phyloP scores from a whole-genome alignment of 352 stramenopile species.

The Phytophthora podocarpi region DNA sequence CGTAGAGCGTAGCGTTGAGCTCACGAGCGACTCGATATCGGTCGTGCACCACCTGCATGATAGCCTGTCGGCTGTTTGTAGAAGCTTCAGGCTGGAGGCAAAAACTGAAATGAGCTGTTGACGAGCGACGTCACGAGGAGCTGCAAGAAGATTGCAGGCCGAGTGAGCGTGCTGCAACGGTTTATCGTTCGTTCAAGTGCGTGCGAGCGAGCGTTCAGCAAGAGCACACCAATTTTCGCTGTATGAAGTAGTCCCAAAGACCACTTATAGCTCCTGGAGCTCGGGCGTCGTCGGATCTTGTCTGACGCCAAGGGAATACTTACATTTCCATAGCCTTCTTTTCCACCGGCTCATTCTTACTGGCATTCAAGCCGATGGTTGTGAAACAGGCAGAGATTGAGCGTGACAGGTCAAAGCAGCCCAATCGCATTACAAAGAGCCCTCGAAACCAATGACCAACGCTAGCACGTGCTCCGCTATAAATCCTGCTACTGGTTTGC shows the following conservation, averaged over 20 bases:
- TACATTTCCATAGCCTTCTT: too few relatives aligned
- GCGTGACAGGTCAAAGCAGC: too few relatives aligned
- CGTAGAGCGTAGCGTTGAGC: conserved; percentile 15
- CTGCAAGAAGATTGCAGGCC: conserved; percentile 19
- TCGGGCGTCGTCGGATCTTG: conserved; percentile 7
- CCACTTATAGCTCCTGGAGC: too few relatives aligned
- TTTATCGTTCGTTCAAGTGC: conserved; percentile 2
- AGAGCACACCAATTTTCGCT: conserved; percentile 7
- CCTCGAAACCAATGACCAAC: too few relatives aligned
- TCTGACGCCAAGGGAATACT: too few relatives aligned
- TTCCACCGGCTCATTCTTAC: too few relatives aligned
- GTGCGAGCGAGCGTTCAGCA: conserved; percentile 11
- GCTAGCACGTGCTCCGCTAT: too few relatives aligned
- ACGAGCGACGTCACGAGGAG: not conserved
- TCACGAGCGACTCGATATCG: conserved; percentile 38
- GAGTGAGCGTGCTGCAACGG: conserved; percentile 4
- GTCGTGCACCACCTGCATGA: conserved; percentile 26
- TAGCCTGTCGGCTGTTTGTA: not conserved
- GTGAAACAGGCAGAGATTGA: too few relatives aligned
- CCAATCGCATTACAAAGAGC: too few relatives aligned
- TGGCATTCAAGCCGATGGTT: too few relatives aligned
- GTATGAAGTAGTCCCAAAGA: too few relatives aligned
- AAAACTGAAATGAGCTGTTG: conserved; percentile 7
- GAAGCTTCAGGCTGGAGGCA: not conserved
- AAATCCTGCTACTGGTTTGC: too few relatives aligned